Percentiles rank a stretch among this genome's conserved stretches.
These are phyloP conservation scores for Juglanconis sp. DNA, from an alignment of 2,329 filamentous ascomycete genomes.

Conservation along the genomic window DNA sequence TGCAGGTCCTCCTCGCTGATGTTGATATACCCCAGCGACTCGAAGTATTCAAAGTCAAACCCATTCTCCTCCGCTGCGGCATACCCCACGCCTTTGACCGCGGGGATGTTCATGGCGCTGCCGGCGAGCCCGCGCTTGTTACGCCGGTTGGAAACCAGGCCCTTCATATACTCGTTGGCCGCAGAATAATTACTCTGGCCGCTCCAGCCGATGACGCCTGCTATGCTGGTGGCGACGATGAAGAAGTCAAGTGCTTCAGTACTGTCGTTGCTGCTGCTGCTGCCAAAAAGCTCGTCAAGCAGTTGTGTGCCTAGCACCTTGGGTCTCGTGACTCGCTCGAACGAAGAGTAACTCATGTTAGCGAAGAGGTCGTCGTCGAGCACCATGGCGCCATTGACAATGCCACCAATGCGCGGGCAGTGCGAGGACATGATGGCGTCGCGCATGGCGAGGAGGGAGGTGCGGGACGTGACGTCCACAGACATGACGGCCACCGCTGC, in stretches of 20 bases:
- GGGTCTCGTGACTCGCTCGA: constrained; percentile 20
- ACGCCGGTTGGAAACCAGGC: constrained; percentile 31
- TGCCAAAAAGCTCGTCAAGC: constrained; percentile 14
- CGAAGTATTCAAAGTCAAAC: too few species aligned
- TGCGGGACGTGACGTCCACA: not conserved
- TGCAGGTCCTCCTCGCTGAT: not conserved
- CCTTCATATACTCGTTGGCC: constrained; percentile 38
- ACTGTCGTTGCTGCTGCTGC: too few species aligned
- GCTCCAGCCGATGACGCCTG: constrained; percentile 23
- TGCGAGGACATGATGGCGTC: not conserved
- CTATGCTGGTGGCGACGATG: constrained; percentile 28
- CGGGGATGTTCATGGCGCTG: constrained; percentile 35
- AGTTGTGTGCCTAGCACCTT: constrained; percentile 25
- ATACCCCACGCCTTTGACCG: constrained; percentile 41
- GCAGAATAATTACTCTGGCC: constrained; percentile 41
- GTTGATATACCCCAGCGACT: not conserved
- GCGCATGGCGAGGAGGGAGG: not conserved
- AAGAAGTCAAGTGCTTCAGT: constrained; percentile 29
- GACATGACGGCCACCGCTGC: constrained; percentile 11
- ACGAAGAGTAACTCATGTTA: constrained; percentile 12
- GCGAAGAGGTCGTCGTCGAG: constrained; percentile 5
- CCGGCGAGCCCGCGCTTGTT: constrained; percentile 34
- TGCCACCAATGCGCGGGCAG: constrained; percentile 4
- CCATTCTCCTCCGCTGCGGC: not conserved
- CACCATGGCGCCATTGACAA: constrained; percentile 17